Percentiles rank a stretch among this genome's conserved stretches.
phyloP scores from a whole-genome alignment of 2,329 filamentous ascomycete species.

The Blastomyces percursus region DNA sequence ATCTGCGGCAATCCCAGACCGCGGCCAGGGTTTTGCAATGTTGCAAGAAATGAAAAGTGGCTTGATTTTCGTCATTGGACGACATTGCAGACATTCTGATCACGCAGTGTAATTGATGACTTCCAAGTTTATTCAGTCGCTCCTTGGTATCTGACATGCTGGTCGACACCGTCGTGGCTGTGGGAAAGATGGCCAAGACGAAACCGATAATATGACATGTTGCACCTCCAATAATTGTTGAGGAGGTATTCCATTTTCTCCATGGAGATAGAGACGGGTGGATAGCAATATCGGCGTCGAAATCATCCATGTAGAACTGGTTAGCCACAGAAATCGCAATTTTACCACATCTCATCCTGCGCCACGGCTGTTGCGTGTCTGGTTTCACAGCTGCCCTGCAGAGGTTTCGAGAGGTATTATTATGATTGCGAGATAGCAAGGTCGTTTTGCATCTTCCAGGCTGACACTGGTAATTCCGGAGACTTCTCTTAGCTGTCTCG shows the following conservation, averaged over 20 bases:
- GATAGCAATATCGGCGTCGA: not conserved
- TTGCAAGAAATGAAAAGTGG: not conserved
- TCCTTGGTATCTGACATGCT: not conserved
- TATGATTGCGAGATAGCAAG: not conserved
- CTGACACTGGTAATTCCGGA: not conserved
- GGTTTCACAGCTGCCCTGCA: not conserved
- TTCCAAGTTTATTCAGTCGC: not conserved
- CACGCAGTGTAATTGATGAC: not conserved
- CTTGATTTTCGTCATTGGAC: not conserved
- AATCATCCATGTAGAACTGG: not conserved
- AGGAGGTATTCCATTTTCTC: not conserved
- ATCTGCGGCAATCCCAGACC: not conserved
- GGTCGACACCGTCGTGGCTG: not conserved
- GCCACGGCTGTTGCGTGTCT: slow-evolving; percentile 1
- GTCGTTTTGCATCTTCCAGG: not conserved
- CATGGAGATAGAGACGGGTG: not conserved
- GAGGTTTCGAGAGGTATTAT: not conserved
- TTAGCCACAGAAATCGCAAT: too few species aligned
- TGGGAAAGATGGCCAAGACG: not conserved
- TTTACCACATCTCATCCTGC: too few species aligned
- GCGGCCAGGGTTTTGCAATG: not conserved
- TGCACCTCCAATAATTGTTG: too few species aligned
- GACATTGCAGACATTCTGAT: not conserved
- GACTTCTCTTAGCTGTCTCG: not conserved
- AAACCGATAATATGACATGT: too few species aligned